phyloP scores from a whole-genome alignment of 192 early-diverging fungal species.

The Coemansia sp. region DNA sequence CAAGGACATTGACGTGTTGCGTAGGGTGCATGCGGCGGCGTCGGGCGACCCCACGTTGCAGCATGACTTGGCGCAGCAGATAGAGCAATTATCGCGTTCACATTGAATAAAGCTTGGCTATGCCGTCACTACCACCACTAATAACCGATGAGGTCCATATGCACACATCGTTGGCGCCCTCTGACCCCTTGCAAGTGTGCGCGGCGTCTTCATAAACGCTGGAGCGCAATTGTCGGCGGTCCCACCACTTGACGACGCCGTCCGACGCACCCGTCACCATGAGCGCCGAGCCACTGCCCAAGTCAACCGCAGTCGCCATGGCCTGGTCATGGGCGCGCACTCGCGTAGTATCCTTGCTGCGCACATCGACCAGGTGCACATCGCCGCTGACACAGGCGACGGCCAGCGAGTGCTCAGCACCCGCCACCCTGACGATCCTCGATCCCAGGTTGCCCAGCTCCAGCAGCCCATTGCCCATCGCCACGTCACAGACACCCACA shows the following conservation, averaged over 20 bases:
- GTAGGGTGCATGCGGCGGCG: slow-evolving; percentile 43
- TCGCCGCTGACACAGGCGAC: not conserved
- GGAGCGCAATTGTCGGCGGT: slow-evolving; percentile 16
- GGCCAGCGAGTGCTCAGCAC: not conserved
- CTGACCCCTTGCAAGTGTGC: slow-evolving; percentile 41
- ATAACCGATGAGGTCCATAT: not conserved
- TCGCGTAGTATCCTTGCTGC: not conserved
- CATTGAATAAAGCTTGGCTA: slow-evolving; percentile 4
- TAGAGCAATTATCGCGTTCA: slow-evolving; percentile 25
- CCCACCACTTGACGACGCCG: slow-evolving; percentile 49
- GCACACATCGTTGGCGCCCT: slow-evolving; percentile 32
- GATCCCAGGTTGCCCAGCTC: not conserved
- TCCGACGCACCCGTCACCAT: slow-evolving; percentile 38
- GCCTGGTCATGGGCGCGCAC: not conserved
- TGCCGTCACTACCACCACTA: slow-evolving; percentile 36
- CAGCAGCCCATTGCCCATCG: not conserved
- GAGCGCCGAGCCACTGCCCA: not conserved
- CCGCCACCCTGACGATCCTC: not conserved
- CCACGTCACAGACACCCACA: slow-evolving; percentile 22
- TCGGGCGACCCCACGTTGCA: slow-evolving; percentile 25
- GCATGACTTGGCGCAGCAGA: slow-evolving; percentile 36
- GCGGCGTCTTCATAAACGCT: slow-evolving; percentile 14
- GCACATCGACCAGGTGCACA: not conserved
- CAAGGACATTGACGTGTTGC: slow-evolving; percentile 63
- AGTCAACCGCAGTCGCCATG: slow-evolving; percentile 17